Evolutionary conservation across 441 rosid genomes (phyloP).

Genomic region (Hypseocharis bilobata): DNA sequence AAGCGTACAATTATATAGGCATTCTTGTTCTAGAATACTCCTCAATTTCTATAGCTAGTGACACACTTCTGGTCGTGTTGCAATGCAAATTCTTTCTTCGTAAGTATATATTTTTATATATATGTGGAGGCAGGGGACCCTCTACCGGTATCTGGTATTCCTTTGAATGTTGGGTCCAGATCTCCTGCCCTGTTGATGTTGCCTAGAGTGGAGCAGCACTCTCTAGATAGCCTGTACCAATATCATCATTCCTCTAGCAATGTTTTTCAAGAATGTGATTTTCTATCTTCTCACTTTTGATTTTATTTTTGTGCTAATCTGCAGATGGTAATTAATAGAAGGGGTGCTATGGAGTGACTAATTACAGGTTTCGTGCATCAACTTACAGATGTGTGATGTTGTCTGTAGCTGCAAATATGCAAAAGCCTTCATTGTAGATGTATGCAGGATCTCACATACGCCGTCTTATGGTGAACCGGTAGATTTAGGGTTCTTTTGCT

Average conservation of each 20-base stretch:
- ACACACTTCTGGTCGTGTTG: no score
- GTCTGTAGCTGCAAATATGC: neutral
- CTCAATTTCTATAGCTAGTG: neutral
- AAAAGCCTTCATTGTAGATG: neutral
- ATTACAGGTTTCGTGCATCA: neutral
- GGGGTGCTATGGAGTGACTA: neutral
- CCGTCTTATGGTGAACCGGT: neutral
- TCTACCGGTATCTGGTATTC: no score
- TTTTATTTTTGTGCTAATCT: neutral
- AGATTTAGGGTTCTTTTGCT: neutral
- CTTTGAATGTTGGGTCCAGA: no score
- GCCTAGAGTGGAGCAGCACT: no score
- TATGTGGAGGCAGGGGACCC: no score
- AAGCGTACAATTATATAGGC: neutral
- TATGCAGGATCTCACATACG: neutral
- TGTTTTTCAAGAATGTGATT: neutral
- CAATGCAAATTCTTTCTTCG: no score
- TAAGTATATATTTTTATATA: no score
- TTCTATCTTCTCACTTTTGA: no score
- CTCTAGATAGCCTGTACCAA: no score
- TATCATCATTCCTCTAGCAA: no score
- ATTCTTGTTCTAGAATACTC: neutral
- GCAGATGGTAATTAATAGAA: neutral
- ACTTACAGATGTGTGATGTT: no score
- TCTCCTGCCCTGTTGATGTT: no score